Percentiles rank a stretch among this genome's conserved stretches.
These are phyloP conservation scores for Ascochyta clinopodiicola DNA, from an alignment of 2,329 filamentous ascomycete species.

Conservation along the genomic window DNA sequence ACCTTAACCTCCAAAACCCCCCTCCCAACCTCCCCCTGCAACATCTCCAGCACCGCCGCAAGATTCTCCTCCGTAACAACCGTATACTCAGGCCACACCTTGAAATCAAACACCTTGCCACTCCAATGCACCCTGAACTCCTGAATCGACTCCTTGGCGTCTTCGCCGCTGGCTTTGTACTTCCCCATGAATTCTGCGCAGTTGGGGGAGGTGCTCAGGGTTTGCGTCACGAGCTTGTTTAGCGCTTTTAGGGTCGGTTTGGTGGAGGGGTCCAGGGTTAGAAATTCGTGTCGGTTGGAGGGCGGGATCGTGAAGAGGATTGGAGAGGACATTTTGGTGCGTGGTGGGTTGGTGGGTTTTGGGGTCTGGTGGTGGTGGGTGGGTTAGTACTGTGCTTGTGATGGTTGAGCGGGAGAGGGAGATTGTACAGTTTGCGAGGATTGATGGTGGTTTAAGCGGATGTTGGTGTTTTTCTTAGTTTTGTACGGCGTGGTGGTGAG, in stretches of 20 bases:
- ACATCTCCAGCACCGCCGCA: conserved; percentile 35
- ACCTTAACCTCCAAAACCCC: conserved; percentile 45
- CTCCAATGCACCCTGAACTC: conserved; percentile 44
- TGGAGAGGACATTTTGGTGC: conserved; percentile 33
- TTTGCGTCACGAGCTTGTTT: conserved; percentile 39
- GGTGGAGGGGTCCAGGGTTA: conserved; percentile 31
- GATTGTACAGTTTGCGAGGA: no score
- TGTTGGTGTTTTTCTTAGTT: neutral
- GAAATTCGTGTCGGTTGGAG: conserved; percentile 42
- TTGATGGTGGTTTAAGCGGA: no score
- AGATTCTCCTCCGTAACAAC: conserved; percentile 43
- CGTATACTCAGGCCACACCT: conserved; percentile 46
- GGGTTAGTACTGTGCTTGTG: no score
- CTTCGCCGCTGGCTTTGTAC: conserved; percentile 31
- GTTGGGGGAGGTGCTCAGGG: conserved; percentile 35
- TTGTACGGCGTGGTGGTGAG: neutral
- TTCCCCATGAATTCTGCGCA: conserved; percentile 35
- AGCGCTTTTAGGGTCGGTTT: conserved; percentile 38
- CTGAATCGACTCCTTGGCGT: conserved; percentile 32
- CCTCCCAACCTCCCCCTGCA: conserved; percentile 31
- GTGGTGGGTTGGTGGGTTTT: neutral
- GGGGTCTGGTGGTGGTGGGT: neutral
- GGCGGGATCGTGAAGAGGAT: conserved; percentile 46
- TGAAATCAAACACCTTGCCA: conserved; percentile 34
- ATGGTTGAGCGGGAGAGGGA: no score